Conservation (phyloP, 305 asterid species). For the Fraxinus baroniana region DNA sequence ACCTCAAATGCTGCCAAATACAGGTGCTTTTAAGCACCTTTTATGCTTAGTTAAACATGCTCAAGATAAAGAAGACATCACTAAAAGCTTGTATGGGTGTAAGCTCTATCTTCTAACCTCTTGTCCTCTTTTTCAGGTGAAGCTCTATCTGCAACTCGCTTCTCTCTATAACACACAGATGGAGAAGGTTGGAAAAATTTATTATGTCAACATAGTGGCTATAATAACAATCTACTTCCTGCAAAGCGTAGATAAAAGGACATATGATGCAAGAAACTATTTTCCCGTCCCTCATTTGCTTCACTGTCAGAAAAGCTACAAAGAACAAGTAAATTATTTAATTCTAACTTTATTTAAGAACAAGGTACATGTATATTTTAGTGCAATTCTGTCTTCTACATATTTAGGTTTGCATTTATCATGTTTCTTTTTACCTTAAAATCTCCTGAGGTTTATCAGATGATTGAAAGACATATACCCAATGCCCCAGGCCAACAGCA, state of each 20-base stretch:
- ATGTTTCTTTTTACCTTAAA: not conserved
- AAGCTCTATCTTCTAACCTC: not conserved
- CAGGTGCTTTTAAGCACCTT: not conserved
- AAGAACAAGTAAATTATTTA: too few relatives aligned
- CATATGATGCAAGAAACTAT: not conserved
- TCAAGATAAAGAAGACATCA: not conserved
- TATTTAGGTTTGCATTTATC: not conserved
- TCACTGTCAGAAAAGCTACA: not conserved
- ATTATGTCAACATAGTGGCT: not conserved
- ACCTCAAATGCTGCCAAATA: not conserved
- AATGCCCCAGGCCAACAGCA: not conserved
- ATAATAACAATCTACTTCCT: not conserved
- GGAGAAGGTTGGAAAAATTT: not conserved
- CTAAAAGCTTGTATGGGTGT: not conserved
- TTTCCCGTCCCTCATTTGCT: not conserved
- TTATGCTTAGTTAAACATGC: not conserved
- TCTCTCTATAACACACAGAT: not conserved
- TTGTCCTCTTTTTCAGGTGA: not conserved
- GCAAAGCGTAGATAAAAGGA: not conserved
- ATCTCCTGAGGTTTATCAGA: not conserved
- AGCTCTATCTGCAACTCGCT: not conserved
- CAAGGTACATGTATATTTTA: not conserved
- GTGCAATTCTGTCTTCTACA: not conserved
- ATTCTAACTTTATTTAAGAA: not conserved
- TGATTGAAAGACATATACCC: not conserved